phyloP scores from a whole-genome alignment of 805 yeast species.

The Myxozyma geophila region DNA sequence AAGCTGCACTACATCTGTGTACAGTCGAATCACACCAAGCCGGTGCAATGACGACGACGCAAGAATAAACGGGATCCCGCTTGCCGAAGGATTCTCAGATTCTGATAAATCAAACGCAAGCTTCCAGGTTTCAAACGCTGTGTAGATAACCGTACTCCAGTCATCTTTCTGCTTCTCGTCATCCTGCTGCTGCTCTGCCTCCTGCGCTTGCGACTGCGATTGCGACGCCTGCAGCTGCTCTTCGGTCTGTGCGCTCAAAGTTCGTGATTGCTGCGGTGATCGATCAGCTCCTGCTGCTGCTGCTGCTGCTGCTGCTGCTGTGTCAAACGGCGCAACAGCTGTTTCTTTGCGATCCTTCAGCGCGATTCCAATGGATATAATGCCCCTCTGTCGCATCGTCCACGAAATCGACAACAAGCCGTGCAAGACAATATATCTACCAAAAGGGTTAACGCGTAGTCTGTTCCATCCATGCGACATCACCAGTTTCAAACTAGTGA shows the following conservation, averaged over 20 bases:
- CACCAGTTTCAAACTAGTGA: conserved; percentile 29
- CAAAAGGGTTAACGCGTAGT: conserved; percentile 41
- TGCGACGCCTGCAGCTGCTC: not conserved
- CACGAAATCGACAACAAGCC: conserved; percentile 46
- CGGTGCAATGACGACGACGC: conserved; percentile 40
- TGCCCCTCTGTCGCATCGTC: conserved; percentile 44
- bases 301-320: conserved; percentile 2
- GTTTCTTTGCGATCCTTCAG: conserved; percentile 21
- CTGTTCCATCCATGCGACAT: conserved; percentile 35
- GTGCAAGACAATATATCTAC: conserved; percentile 47
- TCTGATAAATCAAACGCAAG: conserved; percentile 32
- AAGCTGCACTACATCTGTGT: conserved; percentile 39
- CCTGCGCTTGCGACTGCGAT: not conserved
- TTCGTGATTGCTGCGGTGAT: not conserved
- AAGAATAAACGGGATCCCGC: conserved; percentile 35
- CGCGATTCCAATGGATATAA: conserved; percentile 36
- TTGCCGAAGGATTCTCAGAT: conserved; percentile 28
- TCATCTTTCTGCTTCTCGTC: conserved; percentile 32
- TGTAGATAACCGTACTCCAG: conserved; percentile 41
- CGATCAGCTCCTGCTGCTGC: not conserved
- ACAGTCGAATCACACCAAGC: conserved; percentile 39
- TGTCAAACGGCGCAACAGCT: conserved; percentile 1
- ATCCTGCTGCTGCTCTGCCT: not conserved
- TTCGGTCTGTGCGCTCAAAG: no score
- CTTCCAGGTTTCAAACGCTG: conserved; percentile 35